Base-by-base conservation (phyloP, 1,284 basidiomycete genomes). In the Hortiboletus rubellus region DNA sequence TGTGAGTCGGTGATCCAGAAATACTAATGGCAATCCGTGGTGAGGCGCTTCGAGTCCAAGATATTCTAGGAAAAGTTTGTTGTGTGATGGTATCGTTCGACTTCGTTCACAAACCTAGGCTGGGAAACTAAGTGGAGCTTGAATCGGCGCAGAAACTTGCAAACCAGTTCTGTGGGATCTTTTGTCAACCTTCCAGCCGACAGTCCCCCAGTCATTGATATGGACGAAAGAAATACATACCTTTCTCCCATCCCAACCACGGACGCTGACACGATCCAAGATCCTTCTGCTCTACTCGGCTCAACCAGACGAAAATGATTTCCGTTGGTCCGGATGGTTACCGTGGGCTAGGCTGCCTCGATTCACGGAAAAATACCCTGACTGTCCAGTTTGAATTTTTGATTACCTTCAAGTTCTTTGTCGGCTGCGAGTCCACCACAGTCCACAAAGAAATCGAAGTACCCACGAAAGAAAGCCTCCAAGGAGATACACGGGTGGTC, bases 271-370 rank as follows among this genome's bases (percentile, higher is more conserved):
- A 53, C 33, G 8, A 44, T 46, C n/a, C 30, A 60, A 92, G 89
- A 82, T 94, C 37, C 92, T 92, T 70, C 76, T 91, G 12, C 76
- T 92, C 17, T 94, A 93, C 73, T 87, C 89, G 18, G 73, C 79
- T 91, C 17, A 85, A 71, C 66, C 71, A 59, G 64, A 62, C 45
- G 46, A 64, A 47, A 57, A 66, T 43, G 43, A 66, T 40, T 6
- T 63, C 66, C 30, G 67, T 74, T 11, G 69, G 71, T 18, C 66
- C 69, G 8, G 65, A 70, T 40, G 65, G 67, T 6, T 81, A 82
- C 58, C 82, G 80, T 49, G 91, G 91, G 11, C 77, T 95, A n/a
- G 92, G 92, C 5, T 84, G 85, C 61, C 73, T 92, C 31, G 85
- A 93, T 69, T 85, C 87, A 2, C 82, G 79, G 22, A 79, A 82